A percentile compares a stretch with the other conserved stretches of the same genome.
Conservation (phyloP, 768 basidiomycete genomes). For the Leccinum fibrillosum region DNA sequence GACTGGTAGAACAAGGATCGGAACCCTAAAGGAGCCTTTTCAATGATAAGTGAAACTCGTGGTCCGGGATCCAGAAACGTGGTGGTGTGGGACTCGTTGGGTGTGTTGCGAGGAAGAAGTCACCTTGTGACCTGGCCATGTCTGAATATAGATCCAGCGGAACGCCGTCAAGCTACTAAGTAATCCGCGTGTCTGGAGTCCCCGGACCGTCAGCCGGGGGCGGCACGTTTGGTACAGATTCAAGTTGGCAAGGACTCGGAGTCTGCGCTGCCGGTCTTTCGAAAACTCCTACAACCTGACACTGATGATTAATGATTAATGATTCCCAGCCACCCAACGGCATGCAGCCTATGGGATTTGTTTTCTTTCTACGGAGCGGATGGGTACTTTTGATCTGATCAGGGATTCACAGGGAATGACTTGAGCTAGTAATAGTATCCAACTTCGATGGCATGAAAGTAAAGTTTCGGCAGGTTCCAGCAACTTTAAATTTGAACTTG, state of each 20-base stretch:
- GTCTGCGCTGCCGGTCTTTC: not conserved
- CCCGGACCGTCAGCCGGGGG: not conserved
- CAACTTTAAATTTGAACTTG: no score
- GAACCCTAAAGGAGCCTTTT: constrained; percentile 6
- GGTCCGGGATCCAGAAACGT: not conserved
- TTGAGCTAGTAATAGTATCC: no score
- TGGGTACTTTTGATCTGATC: no score
- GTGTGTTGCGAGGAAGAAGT: not conserved
- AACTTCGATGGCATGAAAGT: not conserved
- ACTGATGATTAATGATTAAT: no score
- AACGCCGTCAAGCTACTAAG: not conserved
- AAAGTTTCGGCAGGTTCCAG: not conserved
- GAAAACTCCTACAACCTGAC: not conserved
- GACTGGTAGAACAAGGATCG: not conserved
- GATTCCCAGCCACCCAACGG: no score
- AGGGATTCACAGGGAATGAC: no score
- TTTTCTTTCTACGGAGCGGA: no score
- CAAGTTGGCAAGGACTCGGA: no score
- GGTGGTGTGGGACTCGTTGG: not conserved
- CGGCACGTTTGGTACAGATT: no score
- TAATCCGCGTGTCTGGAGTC: not conserved
- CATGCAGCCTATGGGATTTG: not conserved
- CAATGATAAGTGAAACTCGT: not conserved
- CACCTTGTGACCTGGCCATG: constrained; percentile 26
- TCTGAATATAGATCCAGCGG: constrained; percentile 2